Base-by-base conservation (phyloP, 169 alveolate species). In the Pseudocohnilembus persalinus region DNA sequence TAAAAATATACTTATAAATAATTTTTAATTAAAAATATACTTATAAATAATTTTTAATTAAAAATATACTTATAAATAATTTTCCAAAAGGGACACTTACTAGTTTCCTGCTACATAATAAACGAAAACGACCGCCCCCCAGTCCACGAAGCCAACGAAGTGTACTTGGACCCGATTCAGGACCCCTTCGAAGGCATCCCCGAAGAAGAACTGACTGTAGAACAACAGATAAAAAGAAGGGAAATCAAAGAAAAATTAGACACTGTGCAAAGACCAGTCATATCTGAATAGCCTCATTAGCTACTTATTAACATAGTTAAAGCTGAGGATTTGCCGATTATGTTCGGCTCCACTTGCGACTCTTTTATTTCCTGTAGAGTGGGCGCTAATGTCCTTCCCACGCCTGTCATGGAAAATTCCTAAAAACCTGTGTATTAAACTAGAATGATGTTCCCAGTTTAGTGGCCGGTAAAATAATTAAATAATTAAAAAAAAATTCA, bases 101-200 rank as follows among this genome's bases (percentile, higher is more conserved):
- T 86, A 33, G 88, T 94, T 31, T 88, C 94, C 4, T 91, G 95
- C 65, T 95, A 88, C 83, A 94, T 95, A 75, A 92, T 95, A 1
- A 95, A 96, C 0, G 94, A 95, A 24, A 92, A 92, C 25, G 98
- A 95, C 82, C 77, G 93, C 30, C 97, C 96, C 25, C 98, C 98
- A 0, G 95, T 93, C 63, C 98, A 95, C 88, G 93, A 92, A 34
- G 89, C 83, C 77, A 93, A 91, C 28, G 94, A 92, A 30, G 79
- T 73, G 26, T 82, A 87, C n/a, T 79, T 89, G 29, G 86, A 90
- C 31, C 95, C 92, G 68, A 95, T 91, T 34, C 94, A 86, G 72
- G 96, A 83, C 29, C 88, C 77, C 1, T 95, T 92, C 84, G 95
- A 90, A 4, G 96, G 91, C 16, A 32, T 77, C 6, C 82, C 92